These are phyloP conservation scores for Solanum verrucosum DNA, from an alignment of 257 asterid genomes.

Conservation along the genomic window DNA sequence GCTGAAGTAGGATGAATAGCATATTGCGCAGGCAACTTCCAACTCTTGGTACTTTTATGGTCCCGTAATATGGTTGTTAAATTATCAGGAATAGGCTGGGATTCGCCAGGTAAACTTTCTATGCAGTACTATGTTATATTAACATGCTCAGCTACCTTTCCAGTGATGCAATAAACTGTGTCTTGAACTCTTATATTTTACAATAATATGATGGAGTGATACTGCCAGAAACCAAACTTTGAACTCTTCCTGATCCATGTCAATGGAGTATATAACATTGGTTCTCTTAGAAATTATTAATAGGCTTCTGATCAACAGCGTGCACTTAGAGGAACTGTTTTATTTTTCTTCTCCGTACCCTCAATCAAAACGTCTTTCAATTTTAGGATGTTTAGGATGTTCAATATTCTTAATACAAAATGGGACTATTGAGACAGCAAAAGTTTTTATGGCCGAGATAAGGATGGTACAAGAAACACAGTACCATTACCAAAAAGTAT, in stretches of 20 bases:
- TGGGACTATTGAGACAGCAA: background rate
- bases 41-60: background rate
- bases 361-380: background rate
- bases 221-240: background rate
- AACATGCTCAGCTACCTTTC: background rate
- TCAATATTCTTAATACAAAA: background rate
- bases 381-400: background rate
- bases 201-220: background rate
- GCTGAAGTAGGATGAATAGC: background rate
- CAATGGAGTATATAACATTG: background rate
- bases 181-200: background rate
- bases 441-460: background rate
- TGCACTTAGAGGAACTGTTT: background rate
- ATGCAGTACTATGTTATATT: background rate
- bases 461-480: background rate
- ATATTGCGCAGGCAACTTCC: background rate
- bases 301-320: background rate
- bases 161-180: background rate
- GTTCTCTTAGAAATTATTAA: background rate
- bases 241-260: background rate
- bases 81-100: background rate
- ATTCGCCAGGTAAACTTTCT: background rate
- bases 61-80: background rate
- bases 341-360: background rate
- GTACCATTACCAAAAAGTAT: background rate